Evolutionary conservation across 305 asterid genomes (phyloP), one percentile per base, ranked within the genome.

Genomic region (Striga hermonthica): DNA sequence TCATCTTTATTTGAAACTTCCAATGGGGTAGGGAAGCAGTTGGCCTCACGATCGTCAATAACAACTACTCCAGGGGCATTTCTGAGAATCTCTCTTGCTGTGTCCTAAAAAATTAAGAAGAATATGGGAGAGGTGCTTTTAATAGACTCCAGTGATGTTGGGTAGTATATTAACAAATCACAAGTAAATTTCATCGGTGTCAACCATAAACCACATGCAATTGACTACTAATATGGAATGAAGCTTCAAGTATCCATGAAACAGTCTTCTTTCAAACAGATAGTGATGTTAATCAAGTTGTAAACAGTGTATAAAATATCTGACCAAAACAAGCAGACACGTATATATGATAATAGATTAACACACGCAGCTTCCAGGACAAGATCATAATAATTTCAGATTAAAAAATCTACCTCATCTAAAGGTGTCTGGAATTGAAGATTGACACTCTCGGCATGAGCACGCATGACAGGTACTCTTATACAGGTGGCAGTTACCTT

Each of bases 401-500:
- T 6, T 58, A 11, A 63, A 48, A 48, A 13, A 45, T 5, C 12
- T 80, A 91, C 98, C 95, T 91, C 98, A 16, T 91, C 90, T 3
- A 91, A 78, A 43, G 98, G 95, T 16, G 85, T 89, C 81, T 84
- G 93, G 31, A 91, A 91, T 69, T 91, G 96, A 80, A 91, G 95
- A 81, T 91, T 91, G 61, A 91, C 86, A 65, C 97, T 87, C 87
- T 91, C 97, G 56, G 98, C 98, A 83, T 89, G 98, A 40, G 98
- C 98, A 70, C 97, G 98, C 97, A 91, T 87, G 67, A 91, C 97
- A 28, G 98, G 97, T 55, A 91, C 97, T 81, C 98, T 81, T 67
- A 89, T 91, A 73, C 98, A 91, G 38, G 98, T 91, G 50, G 98
- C 98, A 49, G 97, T 87, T 58, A 91, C 98, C 75, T 87, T 92